Evolutionary conservation across 2,329 filamentous ascomycete genomes (phyloP).

Genomic region (Fusarium siculi): DNA sequence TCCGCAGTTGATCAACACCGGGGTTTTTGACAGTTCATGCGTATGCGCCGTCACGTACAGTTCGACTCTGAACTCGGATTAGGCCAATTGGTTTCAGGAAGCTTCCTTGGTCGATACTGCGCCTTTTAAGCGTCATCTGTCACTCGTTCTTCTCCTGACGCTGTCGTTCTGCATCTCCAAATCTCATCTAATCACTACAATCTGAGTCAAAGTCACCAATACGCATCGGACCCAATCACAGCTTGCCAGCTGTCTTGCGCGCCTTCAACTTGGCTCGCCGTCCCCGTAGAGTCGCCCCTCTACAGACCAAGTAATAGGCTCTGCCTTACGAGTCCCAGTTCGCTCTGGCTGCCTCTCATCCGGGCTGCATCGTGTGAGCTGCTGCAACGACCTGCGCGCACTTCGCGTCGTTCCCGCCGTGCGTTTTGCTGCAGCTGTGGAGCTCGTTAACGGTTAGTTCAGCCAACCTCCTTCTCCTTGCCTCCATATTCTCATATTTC

Average conservation of each 20-base stretch:
- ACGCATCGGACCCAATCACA: slow-evolving; percentile 47
- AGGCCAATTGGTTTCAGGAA: slow-evolving; percentile 40
- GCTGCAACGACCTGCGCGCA: slow-evolving; percentile 33
- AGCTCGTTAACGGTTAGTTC: slow-evolving; percentile 41
- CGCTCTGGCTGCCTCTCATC: slow-evolving; percentile 41
- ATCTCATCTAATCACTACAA: slow-evolving; percentile 40
- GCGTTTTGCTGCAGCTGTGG: slow-evolving; percentile 41
- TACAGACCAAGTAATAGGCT: slow-evolving; percentile 24
- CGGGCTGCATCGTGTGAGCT: slow-evolving; percentile 43
- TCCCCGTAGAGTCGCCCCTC: slow-evolving; percentile 34
- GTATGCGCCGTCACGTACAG: slow-evolving; percentile 28
- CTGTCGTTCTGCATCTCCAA: slow-evolving; percentile 31
- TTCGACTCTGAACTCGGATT: slow-evolving; percentile 31
- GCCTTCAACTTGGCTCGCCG: slow-evolving; percentile 40
- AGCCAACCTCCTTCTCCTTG: slow-evolving; percentile 41
- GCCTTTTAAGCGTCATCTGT: slow-evolving; percentile 35
- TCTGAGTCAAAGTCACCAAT: slow-evolving; percentile 39
- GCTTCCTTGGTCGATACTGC: slow-evolving; percentile 29
- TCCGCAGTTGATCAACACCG: slow-evolving; percentile 25
- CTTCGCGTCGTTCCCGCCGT: slow-evolving; percentile 38
- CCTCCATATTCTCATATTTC: slow-evolving; percentile 36
- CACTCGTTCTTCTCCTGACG: slow-evolving; percentile 41
- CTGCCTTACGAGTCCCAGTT: slow-evolving; percentile 23
- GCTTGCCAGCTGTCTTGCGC: slow-evolving; percentile 50
- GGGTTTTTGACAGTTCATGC: slow-evolving; percentile 34